phyloP scores from a whole-genome alignment of 768 basidiomycete genomes.

The Tulasnella sp. region DNA sequence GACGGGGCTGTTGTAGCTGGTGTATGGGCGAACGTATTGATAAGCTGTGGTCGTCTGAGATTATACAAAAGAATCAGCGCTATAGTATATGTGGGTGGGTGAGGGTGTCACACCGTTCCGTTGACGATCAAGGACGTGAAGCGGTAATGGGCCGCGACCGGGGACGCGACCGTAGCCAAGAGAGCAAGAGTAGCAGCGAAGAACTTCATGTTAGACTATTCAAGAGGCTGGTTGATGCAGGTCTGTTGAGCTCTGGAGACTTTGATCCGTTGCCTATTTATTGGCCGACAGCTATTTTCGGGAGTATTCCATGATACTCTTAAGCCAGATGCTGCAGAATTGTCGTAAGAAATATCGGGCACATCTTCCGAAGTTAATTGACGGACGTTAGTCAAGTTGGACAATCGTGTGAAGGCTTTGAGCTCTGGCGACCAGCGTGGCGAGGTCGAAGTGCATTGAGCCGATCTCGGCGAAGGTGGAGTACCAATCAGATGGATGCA shows the following conservation, averaged over 20 bases:
- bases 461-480: background rate
- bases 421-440: background rate
- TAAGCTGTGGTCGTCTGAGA: background rate
- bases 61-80: background rate
- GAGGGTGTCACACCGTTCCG: background rate
- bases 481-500: background rate
- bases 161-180: background rate
- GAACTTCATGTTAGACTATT: background rate
- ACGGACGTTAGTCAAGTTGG: background rate
- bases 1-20: slow-evolving; percentile 20
- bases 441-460: background rate
- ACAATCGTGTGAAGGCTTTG: background rate
- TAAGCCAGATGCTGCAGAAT: background rate
- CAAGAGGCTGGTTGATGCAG: background rate
- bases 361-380: background rate
- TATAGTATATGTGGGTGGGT: background rate
- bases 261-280: background rate
- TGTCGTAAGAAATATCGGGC: background rate
- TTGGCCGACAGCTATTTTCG: background rate
- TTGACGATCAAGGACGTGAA: slow-evolving; percentile 17
- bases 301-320: background rate
- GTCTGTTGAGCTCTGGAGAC: background rate
- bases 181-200: background rate
- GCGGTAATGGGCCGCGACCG: slow-evolving; percentile 15
- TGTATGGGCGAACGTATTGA: slow-evolving; percentile 18